Evolutionary conservation across 257 asterid genomes (phyloP).

Genomic region (Gardenia jasminoides): DNA sequence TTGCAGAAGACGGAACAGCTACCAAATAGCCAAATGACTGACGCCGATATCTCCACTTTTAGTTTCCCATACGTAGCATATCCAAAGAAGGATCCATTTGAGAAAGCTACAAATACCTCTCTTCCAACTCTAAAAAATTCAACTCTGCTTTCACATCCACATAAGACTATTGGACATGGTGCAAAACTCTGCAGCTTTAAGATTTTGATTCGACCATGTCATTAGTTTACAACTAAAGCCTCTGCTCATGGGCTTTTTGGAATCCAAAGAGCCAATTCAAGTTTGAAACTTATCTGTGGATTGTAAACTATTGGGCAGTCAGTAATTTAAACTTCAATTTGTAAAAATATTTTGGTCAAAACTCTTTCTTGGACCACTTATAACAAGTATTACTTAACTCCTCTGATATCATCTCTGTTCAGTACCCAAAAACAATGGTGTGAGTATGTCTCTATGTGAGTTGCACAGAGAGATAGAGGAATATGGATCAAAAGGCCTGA

Average conservation of each 20-base stretch:
- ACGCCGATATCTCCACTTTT: not conserved
- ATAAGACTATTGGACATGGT: not conserved
- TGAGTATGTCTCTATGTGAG: not conserved
- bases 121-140: not conserved
- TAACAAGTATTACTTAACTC: not conserved
- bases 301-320: not conserved
- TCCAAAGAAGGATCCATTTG: not conserved
- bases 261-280: not conserved
- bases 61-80: not conserved
- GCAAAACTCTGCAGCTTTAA: not conserved
- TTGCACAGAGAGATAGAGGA: not conserved
- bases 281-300: not conserved
- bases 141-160: not conserved
- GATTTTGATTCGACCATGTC: not conserved
- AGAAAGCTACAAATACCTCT: not conserved
- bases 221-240: not conserved
- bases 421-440: not conserved
- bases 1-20: not conserved
- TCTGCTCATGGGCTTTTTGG: not conserved
- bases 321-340: not conserved
- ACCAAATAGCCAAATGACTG: not conserved
- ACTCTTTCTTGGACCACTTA: not conserved
- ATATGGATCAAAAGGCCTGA: not conserved
- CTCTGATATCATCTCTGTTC: not conserved
- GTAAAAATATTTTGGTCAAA: not conserved